phyloP scores from a whole-genome alignment of 2,329 filamentous ascomycete species.

The Chaetomium globosum region DNA sequence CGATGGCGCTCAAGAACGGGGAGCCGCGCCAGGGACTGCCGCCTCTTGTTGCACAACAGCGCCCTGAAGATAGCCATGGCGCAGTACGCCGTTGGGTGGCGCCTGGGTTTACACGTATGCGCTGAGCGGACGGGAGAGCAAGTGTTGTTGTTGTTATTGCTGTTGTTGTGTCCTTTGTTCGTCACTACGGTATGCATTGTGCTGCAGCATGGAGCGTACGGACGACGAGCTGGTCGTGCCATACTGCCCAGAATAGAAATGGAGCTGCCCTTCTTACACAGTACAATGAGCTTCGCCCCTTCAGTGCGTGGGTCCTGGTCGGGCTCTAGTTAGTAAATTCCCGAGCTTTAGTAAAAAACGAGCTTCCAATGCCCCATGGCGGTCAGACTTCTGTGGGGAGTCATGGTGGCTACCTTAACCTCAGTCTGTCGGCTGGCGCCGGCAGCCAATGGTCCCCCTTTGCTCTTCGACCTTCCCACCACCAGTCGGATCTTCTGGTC shows the following conservation, averaged over 20 bases:
- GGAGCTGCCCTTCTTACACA: neutral
- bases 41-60: neutral
- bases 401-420: neutral
- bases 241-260: neutral
- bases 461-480: neutral
- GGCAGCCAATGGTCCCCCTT: slow-evolving; percentile 5
- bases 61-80: neutral
- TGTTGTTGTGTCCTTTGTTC: neutral
- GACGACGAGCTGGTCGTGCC: neutral
- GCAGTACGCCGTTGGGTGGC: neutral
- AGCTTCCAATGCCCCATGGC: slow-evolving; percentile 13
- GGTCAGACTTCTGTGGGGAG: slow-evolving; percentile 5
- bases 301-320: neutral
- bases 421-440: slow-evolving; percentile 6
- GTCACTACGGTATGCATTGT: neutral
- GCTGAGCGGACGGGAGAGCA: neutral
- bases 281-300: neutral
- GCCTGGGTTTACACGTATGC: neutral
- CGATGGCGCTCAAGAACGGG: slow-evolving; percentile 9
- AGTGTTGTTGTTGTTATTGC: neutral
- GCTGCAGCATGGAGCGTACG: neutral
- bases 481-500: neutral
- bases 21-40: neutral
- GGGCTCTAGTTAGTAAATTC: neutral
- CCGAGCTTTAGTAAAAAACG: neutral